Evolutionary conservation across 1,284 basidiomycete species (phyloP).

Genomic region (Puccinia hordei): DNA sequence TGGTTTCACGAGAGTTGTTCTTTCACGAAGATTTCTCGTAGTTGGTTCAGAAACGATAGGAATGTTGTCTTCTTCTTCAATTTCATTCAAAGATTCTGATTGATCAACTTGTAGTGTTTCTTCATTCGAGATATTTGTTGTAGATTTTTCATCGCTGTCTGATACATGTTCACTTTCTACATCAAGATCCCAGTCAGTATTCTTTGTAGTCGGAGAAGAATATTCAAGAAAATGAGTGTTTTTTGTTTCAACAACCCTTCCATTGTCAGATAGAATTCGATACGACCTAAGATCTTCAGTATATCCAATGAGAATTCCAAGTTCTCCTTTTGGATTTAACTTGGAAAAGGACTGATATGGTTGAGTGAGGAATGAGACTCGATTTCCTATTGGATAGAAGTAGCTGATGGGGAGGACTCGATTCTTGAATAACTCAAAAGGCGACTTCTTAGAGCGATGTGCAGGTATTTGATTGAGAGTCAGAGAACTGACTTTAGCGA

Average conservation of each 20-base stretch:
- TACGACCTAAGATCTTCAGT: neutral
- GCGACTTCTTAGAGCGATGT: neutral
- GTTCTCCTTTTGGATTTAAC: neutral
- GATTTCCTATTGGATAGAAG: slow-evolving; percentile 6
- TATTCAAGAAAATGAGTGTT: neutral
- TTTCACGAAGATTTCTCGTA: neutral
- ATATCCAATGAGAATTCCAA: neutral
- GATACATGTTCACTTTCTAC: neutral
- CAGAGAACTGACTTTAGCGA: neutral
- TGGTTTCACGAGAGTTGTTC: neutral
- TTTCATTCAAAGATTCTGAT: no score
- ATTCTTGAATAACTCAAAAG: slow-evolving; percentile 7
- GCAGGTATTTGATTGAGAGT: no score
- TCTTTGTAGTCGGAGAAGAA: neutral
- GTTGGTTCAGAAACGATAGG: no score
- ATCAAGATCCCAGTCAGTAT: neutral
- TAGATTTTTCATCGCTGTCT: neutral
- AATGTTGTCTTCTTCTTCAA: no score
- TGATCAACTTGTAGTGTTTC: no score
- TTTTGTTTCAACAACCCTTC: neutral
- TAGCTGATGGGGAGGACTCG: neutral
- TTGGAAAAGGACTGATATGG: neutral
- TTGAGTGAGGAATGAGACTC: no score
- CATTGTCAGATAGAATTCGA: neutral
- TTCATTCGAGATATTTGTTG: neutral